Evolutionary conservation across 768 basidiomycete genomes (phyloP), one percentile per base, ranked within the genome.

Genomic region (Tylopilus plumbeoviolaceoides): DNA sequence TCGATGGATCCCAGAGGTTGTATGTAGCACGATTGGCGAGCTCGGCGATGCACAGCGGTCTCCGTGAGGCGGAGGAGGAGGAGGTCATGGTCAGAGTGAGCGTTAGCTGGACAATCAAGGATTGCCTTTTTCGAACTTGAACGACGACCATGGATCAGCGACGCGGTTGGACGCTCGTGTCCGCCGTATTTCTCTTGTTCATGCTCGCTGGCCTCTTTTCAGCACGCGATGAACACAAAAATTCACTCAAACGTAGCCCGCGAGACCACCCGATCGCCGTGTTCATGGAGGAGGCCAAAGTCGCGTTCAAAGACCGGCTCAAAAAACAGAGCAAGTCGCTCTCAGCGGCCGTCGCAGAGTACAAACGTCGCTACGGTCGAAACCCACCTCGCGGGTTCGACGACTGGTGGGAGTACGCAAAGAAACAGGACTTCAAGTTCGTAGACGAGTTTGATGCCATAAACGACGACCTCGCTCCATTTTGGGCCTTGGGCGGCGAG

Each of bases 301-400:
- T 65, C n/a, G 77, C 78, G 50, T 98, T 85, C 68, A 77, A 81
- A 31, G 68, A 72, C 30, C 79, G 87, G 59, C 71, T 98, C 27
- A 73, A 72, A 2, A 74, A 76, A 47, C 97, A 98, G 73, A 93
- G 90, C 69, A 82, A 79, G 61, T 87, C 90, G 1, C 76, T 98
- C 36, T 73, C 74, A 36, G 82, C 82, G 27, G 95, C 95, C 0
- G 90, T 92, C 0, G 68, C 70, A 7, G 92, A 95, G 68, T 99
- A 99, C 71, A 81, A 74, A 59, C 73, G 78, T 50, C 77, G 94
- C 54, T 94, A 95, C 69, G 75, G 75, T 10, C 80, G 89, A 31
- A 71, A 82, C 30, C 97, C 97, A 6, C 95, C 97, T 0, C 81
- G 78, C 43, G 95, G 94, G 1, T 99, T 98, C 59, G 95, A 93